A percentile compares a stretch with the other conserved stretches of the same genome.
Evolutionary conservation across 495 filamentous ascomycete species (phyloP).

Genomic region (Oleoguttula mirabilis): DNA sequence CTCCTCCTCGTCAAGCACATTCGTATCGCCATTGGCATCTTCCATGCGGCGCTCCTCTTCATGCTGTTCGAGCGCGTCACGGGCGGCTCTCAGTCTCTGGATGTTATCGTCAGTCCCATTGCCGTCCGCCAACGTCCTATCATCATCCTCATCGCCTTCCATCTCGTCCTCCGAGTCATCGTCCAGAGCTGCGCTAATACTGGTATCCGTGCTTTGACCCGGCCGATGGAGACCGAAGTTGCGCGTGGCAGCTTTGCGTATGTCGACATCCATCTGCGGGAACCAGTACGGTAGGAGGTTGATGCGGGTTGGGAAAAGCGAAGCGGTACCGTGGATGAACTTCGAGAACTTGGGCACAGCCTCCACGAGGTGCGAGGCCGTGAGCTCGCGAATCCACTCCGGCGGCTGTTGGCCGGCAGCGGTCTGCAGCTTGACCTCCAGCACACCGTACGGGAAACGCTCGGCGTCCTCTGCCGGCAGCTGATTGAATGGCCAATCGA

Average conservation of each 20-base stretch:
- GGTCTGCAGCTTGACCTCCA: conserved; percentile 97
- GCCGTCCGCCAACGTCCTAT: conserved; percentile 36
- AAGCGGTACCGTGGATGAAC: conserved; percentile 92
- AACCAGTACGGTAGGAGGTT: conserved; percentile 92
- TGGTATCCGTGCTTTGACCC: conserved; percentile 56
- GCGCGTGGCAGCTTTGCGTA: conserved; percentile 78
- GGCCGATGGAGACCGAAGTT: conserved; percentile 80
- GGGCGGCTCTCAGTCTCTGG: conserved; percentile 35
- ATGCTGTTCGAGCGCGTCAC: conserved; percentile 37
- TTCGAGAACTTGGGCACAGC: conserved; percentile 98
- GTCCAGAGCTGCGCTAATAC: conserved; percentile 44
- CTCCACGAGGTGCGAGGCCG: conserved; percentile 86
- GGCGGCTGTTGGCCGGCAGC: conserved; percentile 94
- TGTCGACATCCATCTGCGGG: conserved; percentile 96
- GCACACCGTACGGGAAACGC: conserved; percentile 87
- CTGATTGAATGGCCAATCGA: conserved; percentile 89
- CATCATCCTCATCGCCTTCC: conserved; percentile 34
- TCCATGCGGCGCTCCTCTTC: conserved; percentile 38
- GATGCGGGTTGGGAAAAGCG: conserved; percentile 75
- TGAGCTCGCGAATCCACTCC: conserved; percentile 88
- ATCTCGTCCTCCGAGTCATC: conserved; percentile 55
- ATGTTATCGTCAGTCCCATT: conserved; percentile 29
- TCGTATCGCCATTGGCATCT: conserved; percentile 32
- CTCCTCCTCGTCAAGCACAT: conserved; percentile 63
- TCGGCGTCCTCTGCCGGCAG: conserved; percentile 73